Evolutionary conservation across 2,329 filamentous ascomycete species (phyloP).

Genomic region (Alternaria sp.): DNA sequence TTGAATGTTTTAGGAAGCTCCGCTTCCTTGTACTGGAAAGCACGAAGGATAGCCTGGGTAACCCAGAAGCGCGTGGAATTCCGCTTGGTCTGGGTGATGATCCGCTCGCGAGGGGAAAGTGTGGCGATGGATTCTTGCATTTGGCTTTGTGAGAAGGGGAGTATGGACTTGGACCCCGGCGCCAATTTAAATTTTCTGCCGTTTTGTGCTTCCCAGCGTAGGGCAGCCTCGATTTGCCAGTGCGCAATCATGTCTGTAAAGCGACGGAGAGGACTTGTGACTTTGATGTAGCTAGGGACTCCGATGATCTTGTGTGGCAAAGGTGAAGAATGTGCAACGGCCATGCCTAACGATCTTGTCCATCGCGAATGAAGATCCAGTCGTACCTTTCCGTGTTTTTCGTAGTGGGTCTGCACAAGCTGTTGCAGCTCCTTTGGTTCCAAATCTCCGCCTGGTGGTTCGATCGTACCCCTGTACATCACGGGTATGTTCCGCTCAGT

Average conservation of each 20-base stretch:
- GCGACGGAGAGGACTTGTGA: constrained; percentile 68
- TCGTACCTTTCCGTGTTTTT: constrained; percentile 48
- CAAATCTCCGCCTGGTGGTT: constrained; percentile 22
- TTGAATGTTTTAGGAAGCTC: constrained; percentile 59
- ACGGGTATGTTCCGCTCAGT: constrained; percentile 60
- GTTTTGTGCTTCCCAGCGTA: constrained; percentile 63
- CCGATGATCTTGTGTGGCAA: constrained; percentile 61
- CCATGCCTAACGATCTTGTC: constrained; percentile 51
- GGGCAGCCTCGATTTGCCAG: constrained; percentile 70
- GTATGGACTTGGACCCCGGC: constrained; percentile 28
- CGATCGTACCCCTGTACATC: constrained; percentile 57
- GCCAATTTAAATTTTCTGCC: constrained; percentile 52
- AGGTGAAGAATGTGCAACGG: constrained; percentile 57
- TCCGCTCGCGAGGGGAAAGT: constrained; percentile 54
- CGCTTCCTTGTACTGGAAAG: constrained; percentile 64
- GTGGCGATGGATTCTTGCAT: constrained; percentile 60
- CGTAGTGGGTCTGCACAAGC: constrained; percentile 49
- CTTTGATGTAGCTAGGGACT: constrained; percentile 63
- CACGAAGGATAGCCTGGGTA: constrained; percentile 64
- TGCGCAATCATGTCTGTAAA: constrained; percentile 68
- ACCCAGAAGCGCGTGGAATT: constrained; percentile 59
- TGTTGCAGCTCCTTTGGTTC: constrained; percentile 36
- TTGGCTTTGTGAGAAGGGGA: constrained; percentile 60
- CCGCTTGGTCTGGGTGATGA: constrained; percentile 52
- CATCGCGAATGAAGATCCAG: constrained; percentile 53